Percentiles rank a stretch among this genome's conserved stretches.
Conservation (phyloP, 1,139 yeast genomes). For the Suhomyces coccinellae region DNA sequence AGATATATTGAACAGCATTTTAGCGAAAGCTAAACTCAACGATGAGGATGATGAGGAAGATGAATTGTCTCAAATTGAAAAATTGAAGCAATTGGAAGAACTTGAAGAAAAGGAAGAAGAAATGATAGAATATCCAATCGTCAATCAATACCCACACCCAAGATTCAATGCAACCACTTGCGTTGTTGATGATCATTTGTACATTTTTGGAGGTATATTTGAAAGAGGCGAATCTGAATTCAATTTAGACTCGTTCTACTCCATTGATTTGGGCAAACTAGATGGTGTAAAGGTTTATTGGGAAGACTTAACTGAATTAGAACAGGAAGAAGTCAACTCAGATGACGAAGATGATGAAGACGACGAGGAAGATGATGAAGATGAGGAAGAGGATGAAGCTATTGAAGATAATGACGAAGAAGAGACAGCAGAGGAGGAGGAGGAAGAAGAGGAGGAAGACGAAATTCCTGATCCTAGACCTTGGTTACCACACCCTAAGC, state of each 20-base stretch:
- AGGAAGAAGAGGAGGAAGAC: conserved; percentile 59
- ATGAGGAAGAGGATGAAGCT: conserved; percentile 50
- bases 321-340: conserved; percentile 55
- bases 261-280: conserved; percentile 79
- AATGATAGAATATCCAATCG: conserved; percentile 51
- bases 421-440: conserved; percentile 61
- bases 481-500: conserved; percentile 96
- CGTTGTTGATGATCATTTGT: conserved; percentile 80
- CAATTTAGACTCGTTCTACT: conserved; percentile 79
- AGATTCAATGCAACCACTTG: conserved; percentile 86
- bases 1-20: conserved; percentile 70
- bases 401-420: conserved; percentile 52
- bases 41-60: conserved; percentile 55
- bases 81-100: conserved; percentile 37
- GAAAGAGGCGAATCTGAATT: conserved; percentile 87
- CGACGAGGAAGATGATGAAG: conserved; percentile 56
- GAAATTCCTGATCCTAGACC: conserved; percentile 90
- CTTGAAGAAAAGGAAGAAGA: conserved; percentile 37
- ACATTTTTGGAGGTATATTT: conserved; percentile 90
- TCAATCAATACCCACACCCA: conserved; percentile 76
- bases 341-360: conserved; percentile 62
- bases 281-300: conserved; percentile 89
- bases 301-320: conserved; percentile 76
- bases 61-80: conserved; percentile 42
- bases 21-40: conserved; percentile 68